These are phyloP conservation scores for Triticum aestivum DNA, from an alignment of 176 grass and related monocot genomes.

Conservation along the genomic window IWGSC_CS_RefSeq_v2.1 NC_057809.1:562666941-562667440, in stretches of 20 bases:
- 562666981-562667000: constrained; percentile 39
- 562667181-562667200: background rate
- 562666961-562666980: constrained; percentile 31
- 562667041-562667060: constrained; percentile 56
- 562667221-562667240: background rate
- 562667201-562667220: background rate
- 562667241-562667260: background rate
- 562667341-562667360: background rate
- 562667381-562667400: constrained; percentile 68
- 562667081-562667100: constrained; percentile 44
- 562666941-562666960: constrained; percentile 3
- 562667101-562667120: constrained; percentile 49
- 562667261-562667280: constrained; percentile 1
- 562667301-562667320: background rate
- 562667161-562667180: background rate
- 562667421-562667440: constrained; percentile 69
- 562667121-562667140: constrained; percentile 14
- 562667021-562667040: constrained; percentile 45
- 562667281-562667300: constrained; percentile 8
- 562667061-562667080: constrained; percentile 63
- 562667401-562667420: constrained; percentile 34
- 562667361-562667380: constrained; percentile 34
- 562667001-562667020: constrained; percentile 33
- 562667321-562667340: constrained; percentile 11
- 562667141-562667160: background rate